phyloP scores from a whole-genome alignment of 768 basidiomycete genomes.

The Mycena chlorophos region DNA sequence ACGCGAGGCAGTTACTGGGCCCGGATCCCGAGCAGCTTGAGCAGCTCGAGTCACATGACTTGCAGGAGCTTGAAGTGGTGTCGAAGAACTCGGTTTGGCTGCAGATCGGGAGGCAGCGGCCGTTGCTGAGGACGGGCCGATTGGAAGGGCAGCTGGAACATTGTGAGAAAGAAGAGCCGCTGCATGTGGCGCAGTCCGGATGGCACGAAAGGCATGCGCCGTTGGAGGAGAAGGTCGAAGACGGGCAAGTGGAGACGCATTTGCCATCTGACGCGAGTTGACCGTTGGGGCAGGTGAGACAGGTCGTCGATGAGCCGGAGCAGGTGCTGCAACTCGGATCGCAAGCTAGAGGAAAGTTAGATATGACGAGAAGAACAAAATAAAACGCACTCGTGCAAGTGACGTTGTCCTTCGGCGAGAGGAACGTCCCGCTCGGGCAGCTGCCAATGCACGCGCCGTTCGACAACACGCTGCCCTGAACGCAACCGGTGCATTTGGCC shows the following conservation, averaged over 20 bases:
- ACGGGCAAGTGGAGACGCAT: conserved; percentile 76
- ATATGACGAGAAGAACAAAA: conserved; percentile 5
- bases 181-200: conserved; percentile 83
- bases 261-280: conserved; percentile 70
- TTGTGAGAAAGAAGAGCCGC: conserved; percentile 74
- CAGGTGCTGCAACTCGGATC: conserved; percentile 74
- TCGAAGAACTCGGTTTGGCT: conserved; percentile 74
- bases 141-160: conserved; percentile 69
- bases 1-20: conserved; percentile 68
- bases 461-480: conserved; percentile 74
- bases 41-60: conserved; percentile 74
- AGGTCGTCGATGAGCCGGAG: conserved; percentile 63
- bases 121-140: conserved; percentile 71
- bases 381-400: conserved; percentile 67
- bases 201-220: conserved; percentile 77
- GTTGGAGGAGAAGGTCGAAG: conserved; percentile 64
- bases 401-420: conserved; percentile 67
- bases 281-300: conserved; percentile 67
- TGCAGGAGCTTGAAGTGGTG: conserved; percentile 58
- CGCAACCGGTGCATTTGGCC: conserved; percentile 73
- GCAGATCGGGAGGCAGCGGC: conserved; percentile 79
- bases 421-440: conserved; percentile 75
- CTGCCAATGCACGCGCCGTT: conserved; percentile 65
- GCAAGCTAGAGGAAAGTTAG: conserved; percentile 46
- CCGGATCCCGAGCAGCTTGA: conserved; percentile 76